A percentile compares a stretch with the other conserved stretches of the same genome.
phyloP scores from a whole-genome alignment of 2,329 filamentous ascomycete species.

The Phialophora verrucosa region DNA sequence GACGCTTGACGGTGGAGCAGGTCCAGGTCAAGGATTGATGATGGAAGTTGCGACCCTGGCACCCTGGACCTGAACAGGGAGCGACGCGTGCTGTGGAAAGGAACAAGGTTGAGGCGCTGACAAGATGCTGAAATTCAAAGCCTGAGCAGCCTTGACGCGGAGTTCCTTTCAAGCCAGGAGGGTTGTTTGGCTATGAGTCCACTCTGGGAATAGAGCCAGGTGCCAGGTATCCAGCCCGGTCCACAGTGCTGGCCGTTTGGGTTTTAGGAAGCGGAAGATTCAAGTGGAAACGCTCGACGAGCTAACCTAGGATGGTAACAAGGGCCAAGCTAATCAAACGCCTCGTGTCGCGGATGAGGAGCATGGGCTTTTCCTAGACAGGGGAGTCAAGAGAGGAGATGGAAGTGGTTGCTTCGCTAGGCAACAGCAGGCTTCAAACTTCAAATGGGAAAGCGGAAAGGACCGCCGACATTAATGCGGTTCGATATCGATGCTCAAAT shows the following conservation, averaged over 20 bases:
- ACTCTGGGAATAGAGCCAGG: conserved; percentile 14
- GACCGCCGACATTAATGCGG: background rate
- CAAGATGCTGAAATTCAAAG: background rate
- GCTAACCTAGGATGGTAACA: conserved; percentile 6
- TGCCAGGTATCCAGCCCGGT: conserved; percentile 5
- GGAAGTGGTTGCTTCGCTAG: background rate
- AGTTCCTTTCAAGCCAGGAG: background rate
- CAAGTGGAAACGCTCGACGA: conserved; percentile 7
- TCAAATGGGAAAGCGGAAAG: conserved; percentile 2
- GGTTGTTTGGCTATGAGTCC: background rate
- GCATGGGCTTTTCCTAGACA: conserved; percentile 1
- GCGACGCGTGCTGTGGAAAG: conserved; percentile 26
- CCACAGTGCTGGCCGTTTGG: conserved; percentile 30
- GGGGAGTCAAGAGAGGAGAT: background rate
- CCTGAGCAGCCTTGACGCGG: background rate
- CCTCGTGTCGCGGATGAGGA: conserved; percentile 26
- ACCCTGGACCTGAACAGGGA: conserved; percentile 12
- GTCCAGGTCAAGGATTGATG: conserved; percentile 12
- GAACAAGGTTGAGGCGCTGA: background rate
- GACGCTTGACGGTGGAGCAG: conserved; percentile 17
- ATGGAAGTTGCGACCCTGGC: conserved; percentile 20
- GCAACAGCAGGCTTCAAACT: background rate
- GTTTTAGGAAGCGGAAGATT: conserved; percentile 25
- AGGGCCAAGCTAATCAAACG: conserved; percentile 33
- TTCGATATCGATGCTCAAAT: background rate